These are phyloP conservation scores for Cytidiella melzeri DNA, from an alignment of 768 basidiomycete genomes.

Conservation along the genomic window DNA sequence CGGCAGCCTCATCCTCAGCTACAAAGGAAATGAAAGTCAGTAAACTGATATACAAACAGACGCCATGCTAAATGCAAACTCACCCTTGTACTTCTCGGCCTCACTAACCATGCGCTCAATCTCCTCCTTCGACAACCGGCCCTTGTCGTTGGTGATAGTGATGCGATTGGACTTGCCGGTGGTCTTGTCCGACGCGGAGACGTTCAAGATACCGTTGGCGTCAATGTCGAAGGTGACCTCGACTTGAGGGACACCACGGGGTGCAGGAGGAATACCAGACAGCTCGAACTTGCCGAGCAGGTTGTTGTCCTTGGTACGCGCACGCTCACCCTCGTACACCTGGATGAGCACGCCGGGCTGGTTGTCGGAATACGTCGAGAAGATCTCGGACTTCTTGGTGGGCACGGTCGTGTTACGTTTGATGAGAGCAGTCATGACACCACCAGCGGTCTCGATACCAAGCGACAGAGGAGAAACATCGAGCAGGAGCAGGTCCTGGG, in stretches of 20 bases:
- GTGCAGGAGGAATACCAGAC: constrained; percentile 92
- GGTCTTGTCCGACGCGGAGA: constrained; percentile 92
- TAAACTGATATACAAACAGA: background rate
- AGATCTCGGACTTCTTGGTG: constrained; percentile 97
- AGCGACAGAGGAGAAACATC: constrained; percentile 88
- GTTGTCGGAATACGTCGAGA: constrained; percentile 98
- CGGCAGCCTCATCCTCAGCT: constrained; percentile 85
- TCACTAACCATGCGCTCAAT: constrained; percentile 97
- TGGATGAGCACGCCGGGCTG: constrained; percentile 98
- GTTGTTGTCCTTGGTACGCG: constrained; percentile 98
- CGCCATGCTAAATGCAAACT: constrained; percentile 19
- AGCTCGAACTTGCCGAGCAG: constrained; percentile 98
- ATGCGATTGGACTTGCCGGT: constrained; percentile 94
- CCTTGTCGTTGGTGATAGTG: constrained; percentile 96
- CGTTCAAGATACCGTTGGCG: constrained; percentile 94
- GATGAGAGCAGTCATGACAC: constrained; percentile 98
- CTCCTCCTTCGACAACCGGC: constrained; percentile 94
- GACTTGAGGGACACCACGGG: constrained; percentile 95
- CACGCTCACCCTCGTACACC: constrained; percentile 97
- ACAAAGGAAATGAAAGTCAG: constrained; percentile 13
- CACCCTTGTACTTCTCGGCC: constrained; percentile 88
- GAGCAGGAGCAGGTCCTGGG: constrained; percentile 91
- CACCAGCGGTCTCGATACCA: constrained; percentile 98
- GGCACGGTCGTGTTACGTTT: constrained; percentile 98
- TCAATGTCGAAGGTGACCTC: constrained; percentile 99